Percentiles rank a stretch among this genome's conserved stretches.
Evolutionary conservation across 139 green algal genomes (phyloP).

Genomic region (Trebouxia sp.): DNA sequence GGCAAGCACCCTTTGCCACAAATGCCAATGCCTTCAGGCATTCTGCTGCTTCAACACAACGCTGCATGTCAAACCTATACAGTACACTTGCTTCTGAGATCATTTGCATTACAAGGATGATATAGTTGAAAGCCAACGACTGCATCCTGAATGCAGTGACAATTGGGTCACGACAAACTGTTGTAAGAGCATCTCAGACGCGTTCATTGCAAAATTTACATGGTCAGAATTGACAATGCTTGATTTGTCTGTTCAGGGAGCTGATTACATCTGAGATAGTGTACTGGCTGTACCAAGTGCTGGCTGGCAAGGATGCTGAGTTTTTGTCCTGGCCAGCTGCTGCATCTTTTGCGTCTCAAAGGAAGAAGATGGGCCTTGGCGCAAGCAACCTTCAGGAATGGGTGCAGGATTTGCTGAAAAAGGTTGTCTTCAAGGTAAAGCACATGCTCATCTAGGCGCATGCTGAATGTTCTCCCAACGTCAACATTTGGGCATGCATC

Average conservation of each 20-base stretch:
- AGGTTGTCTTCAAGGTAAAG: conserved; percentile 42
- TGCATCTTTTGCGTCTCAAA: conserved; percentile 27
- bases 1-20: background rate
- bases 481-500: background rate
- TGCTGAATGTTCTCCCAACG: background rate
- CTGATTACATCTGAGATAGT: conserved; percentile 63
- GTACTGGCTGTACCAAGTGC: conserved; percentile 49
- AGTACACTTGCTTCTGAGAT: too few relatives aligned
- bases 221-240: background rate
- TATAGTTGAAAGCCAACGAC: too few relatives aligned
- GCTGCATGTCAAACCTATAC: too few relatives aligned
- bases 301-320: conserved; percentile 45
- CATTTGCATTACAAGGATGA: too few relatives aligned
- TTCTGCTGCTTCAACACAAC: too few relatives aligned
- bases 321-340: conserved; percentile 42
- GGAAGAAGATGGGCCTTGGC: background rate
- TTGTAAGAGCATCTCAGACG: too few relatives aligned
- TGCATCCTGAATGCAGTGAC: too few relatives aligned
- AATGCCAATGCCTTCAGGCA: too few relatives aligned
- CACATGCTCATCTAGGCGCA: too few relatives aligned
- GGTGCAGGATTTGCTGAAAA: conserved; percentile 37
- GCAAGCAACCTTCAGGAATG: conserved; percentile 20
- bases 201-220: too few relatives aligned
- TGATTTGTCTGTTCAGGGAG: conserved; percentile 32
- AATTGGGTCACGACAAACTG: too few relatives aligned